Percentiles rank a stretch among this genome's conserved stretches.
Conservation (phyloP, 148 eudicot genomes). For the Diospyros kaki region DNA sequence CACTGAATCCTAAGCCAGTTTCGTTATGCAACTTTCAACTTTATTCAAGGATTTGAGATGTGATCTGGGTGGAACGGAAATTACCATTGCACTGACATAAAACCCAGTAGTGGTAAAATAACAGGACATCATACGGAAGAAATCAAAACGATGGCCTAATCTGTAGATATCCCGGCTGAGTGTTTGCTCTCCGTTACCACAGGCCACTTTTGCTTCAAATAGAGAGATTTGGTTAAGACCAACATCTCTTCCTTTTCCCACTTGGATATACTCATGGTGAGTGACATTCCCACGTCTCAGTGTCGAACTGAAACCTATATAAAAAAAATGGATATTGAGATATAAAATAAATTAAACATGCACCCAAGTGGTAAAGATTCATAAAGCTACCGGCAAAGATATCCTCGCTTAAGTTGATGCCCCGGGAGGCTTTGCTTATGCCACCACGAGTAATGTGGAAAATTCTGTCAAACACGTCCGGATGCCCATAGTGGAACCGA, state of each 20-base stretch:
- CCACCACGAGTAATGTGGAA: conserved; percentile 87
- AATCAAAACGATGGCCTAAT: conserved; percentile 81
- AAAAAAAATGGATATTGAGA: neutral
- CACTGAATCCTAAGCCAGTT: neutral
- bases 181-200: conserved; percentile 86
- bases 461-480: conserved; percentile 75
- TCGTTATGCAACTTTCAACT: neutral
- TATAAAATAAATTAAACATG: neutral
- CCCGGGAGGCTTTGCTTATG: conserved; percentile 75
- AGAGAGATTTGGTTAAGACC: conserved; percentile 84
- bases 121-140: conserved; percentile 83
- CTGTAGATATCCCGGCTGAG: conserved; percentile 76
- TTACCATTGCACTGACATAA: conserved; percentile 73
- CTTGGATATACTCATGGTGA: conserved; percentile 85
- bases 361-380: neutral
- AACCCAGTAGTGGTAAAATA: conserved; percentile 77
- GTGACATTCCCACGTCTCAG: conserved; percentile 72
- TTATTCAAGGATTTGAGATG: neutral
- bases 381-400: conserved; percentile 60
- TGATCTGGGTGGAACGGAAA: conserved; percentile 10
- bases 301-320: conserved; percentile 68
- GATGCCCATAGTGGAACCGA: conserved; percentile 87
- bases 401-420: conserved; percentile 77
- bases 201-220: conserved; percentile 82
- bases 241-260: conserved; percentile 84